Base-by-base conservation (phyloP, 139 green algal genomes). In the Coelastrella sp. region DNA sequence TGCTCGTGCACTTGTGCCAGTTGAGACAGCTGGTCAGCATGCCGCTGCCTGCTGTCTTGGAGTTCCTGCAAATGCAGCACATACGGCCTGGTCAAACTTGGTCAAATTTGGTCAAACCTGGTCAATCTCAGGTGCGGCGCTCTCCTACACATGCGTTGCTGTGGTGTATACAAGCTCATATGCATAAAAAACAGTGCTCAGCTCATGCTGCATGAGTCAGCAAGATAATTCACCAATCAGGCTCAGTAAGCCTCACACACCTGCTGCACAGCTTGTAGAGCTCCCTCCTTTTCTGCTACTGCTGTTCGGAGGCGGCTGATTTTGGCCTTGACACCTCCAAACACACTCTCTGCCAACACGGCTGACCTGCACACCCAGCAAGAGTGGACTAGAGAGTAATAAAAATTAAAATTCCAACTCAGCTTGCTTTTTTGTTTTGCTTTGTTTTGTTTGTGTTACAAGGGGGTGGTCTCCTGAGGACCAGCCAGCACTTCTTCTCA, bases 301-400 rank as follows among this genome's bases (percentile, higher is more conserved):
- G 93, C 81, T n/a, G 89, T 87, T 78, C 94, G 84, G 57, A 95
- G 78, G 59, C 89, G 74, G 78, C 82, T 72, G 27, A 96, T 93
- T 80, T 95, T 95, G 78, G 70, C 27, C 24, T 76, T 81, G 15
- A 96, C 92, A 22, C 90, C 91, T n/a, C 95, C 93, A 92, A 94
- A 95, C 66, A 95, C 93, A 17, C 85, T 94, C 85, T 94, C 92
- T 11, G 92, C 92, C 75, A 95, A 81, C 59, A 87, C 87, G 4
- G 92, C 91, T 15, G 93, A 84, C 85, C 85, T 90, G 68, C 63
- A 65, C 8, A n/a, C 20, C 1, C 11, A 70, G 35, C 35, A 49
- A 49, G 35, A 49, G 3, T 49, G 35, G 35, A 49, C 1, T 49
- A 49, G 35, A n/a, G n/a, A n/a, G n/a, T n/a, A n/a, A n/a, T n/a